Conservation (phyloP, 805 yeast genomes). For the Sugiyamaella chiloensis region DNA sequence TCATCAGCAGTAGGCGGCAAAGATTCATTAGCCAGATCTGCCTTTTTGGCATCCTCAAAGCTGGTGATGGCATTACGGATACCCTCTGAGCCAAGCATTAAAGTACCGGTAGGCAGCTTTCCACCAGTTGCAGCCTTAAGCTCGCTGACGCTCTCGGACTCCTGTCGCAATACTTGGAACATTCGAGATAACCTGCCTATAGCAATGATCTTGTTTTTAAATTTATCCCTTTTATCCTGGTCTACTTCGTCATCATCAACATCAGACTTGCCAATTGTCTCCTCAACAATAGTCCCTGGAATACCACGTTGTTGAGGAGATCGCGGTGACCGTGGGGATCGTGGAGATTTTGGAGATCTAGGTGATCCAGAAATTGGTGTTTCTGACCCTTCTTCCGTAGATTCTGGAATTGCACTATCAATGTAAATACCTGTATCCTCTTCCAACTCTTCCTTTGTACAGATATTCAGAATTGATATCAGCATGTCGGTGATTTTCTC, state of each 20-base stretch:
- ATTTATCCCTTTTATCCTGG: conserved; percentile 41
- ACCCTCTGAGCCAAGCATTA: conserved; percentile 80
- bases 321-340: conserved; percentile 9
- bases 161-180: conserved; percentile 85
- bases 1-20: conserved; percentile 79
- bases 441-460: conserved; percentile 91
- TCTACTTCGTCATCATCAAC: conserved; percentile 12
- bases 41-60: conserved; percentile 78
- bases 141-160: conserved; percentile 79
- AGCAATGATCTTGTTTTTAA: conserved; percentile 86
- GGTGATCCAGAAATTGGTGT: conserved; percentile 1
- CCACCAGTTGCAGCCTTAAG: conserved; percentile 72
- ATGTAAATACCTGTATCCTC: conserved; percentile 41
- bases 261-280: conserved; percentile 21
- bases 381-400: neutral
- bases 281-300: conserved; percentile 8
- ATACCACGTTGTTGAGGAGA: neutral
- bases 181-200: conserved; percentile 94
- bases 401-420: neutral
- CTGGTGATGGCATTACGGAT: conserved; percentile 62
- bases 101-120: conserved; percentile 79
- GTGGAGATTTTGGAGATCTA: neutral
- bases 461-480: conserved; percentile 82
- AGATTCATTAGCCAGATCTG: conserved; percentile 81
- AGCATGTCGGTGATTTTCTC: conserved; percentile 94